Conservation (phyloP, 805 yeast species). For the Metschnikowia bowlesiae region DNA sequence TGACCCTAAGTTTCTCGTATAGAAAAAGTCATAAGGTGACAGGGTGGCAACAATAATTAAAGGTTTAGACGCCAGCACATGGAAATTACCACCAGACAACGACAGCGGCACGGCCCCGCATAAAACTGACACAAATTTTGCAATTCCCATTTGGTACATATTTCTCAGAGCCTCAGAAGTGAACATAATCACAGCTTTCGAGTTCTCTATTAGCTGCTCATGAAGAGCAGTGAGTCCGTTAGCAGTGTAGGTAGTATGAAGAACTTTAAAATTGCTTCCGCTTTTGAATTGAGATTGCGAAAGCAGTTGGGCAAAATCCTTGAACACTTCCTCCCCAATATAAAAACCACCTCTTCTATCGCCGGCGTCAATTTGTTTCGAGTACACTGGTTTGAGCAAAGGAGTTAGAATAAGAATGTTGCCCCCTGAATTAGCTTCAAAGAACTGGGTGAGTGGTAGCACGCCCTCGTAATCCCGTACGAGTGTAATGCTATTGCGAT, state of each 20-base stretch:
- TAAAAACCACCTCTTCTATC: constrained; percentile 20
- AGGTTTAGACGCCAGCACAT: constrained; percentile 41
- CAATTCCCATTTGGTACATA: constrained; percentile 58
- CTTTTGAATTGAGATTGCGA: constrained; percentile 30
- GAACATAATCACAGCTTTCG: constrained; percentile 48
- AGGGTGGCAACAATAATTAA: constrained; percentile 56
- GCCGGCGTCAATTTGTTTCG: constrained; percentile 9
- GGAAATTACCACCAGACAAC: constrained; percentile 15
- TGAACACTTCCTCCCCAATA: constrained; percentile 50
- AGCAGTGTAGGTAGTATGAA: constrained; percentile 57
- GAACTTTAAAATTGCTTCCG: constrained; percentile 37
- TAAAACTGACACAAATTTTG: constrained; percentile 51
- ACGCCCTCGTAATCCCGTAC: constrained; percentile 50
- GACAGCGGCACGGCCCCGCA: constrained; percentile 45
- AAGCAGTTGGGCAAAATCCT: constrained; percentile 46
- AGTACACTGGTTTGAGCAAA: constrained; percentile 34
- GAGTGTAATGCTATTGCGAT: constrained; percentile 48
- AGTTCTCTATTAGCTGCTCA: constrained; percentile 48
- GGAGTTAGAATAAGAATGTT: constrained; percentile 37
- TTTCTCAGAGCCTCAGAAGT: constrained; percentile 58
- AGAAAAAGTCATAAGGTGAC: constrained; percentile 59
- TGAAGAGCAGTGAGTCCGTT: constrained; percentile 53
- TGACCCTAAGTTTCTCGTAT: constrained; percentile 50
- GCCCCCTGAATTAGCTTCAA: constrained; percentile 22
- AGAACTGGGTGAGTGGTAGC: constrained; percentile 44